Evolutionary conservation across 345 rosid species (phyloP), one percentile per base, ranked within the genome.

Genomic region (Ailanthus altissimus): DNA sequence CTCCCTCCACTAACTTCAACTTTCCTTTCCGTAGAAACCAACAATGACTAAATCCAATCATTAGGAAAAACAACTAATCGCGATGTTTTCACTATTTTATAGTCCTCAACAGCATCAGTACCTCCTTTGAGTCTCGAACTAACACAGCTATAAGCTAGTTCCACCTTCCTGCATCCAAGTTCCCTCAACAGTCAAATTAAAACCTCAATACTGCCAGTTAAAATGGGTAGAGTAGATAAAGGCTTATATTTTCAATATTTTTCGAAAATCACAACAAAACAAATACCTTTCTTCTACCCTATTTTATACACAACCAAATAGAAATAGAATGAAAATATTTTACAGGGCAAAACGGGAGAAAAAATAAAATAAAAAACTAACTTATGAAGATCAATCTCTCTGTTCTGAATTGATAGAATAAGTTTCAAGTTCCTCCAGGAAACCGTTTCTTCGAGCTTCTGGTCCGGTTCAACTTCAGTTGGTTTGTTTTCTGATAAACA

Each of bases 381-480:
- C 99, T 80, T 88, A 78, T 85, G 85, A 60, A 83, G 75, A 43
- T 80, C 86, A 77, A 89, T 58, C 72, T 84, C 82, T 47, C 69
- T 88, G 81, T 56, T 85, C 79, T 88, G 90, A 57, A 93, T 62
- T 9, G 83, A 84, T 14, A 90, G 85, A 77, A 93, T 86, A 70
- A 96, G 83, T 79, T 92, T 84, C 14, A 96, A 86, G 78, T 93
- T 93, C 81, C 80, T 85, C 98, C 98, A 96, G 45, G 91, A 88
- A 76, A 77, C 57, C 20, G 43, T 91, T 74, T 79, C 87, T 38
- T 79, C 80, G 32, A 75, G 58, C 9, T 47, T 80, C 70, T 43
- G 38, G 70, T 53, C 67, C 42, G 50, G 49, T 11, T 77, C 83
- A 11, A 53, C 67, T 58, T 23, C 86, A 15, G 25, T 18, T 10